Evolutionary conservation across 306 rosid genomes (phyloP).

Genomic region (Erythrophleum fordii): DNA sequence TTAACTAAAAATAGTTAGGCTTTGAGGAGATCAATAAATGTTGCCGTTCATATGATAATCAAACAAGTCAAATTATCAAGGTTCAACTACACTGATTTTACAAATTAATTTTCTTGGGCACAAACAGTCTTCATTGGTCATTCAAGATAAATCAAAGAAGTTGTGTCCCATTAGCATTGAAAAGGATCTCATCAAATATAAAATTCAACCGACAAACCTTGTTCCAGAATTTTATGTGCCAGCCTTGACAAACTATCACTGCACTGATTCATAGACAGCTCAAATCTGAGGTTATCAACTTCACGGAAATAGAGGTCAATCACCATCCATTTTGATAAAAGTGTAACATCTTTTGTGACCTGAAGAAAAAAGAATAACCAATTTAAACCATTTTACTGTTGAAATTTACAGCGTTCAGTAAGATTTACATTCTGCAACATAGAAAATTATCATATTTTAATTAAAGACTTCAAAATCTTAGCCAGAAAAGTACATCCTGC

Average conservation of each 20-base stretch:
- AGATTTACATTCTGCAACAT: not conserved
- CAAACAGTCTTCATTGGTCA: constrained; percentile 19
- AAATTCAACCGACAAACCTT: constrained; percentile 54
- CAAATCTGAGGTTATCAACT: constrained; percentile 86
- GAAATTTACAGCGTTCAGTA: constrained; percentile 2
- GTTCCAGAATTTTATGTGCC: constrained; percentile 78
- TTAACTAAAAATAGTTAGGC: constrained; percentile 7
- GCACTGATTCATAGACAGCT: constrained; percentile 90
- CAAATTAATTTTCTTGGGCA: constrained; percentile 18
- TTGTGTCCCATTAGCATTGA: constrained; percentile 26
- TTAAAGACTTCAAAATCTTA: constrained; percentile 13
- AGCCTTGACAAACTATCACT: constrained; percentile 64
- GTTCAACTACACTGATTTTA: constrained; percentile 17
- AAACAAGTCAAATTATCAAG: not conserved
- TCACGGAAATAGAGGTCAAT: constrained; percentile 87
- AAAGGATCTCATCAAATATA: constrained; percentile 28
- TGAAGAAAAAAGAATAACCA: constrained; percentile 43
- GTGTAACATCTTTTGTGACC: constrained; percentile 91
- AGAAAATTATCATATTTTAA: constrained; percentile 29
- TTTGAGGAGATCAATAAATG: not conserved
- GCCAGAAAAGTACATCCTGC: not conserved
- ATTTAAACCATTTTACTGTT: constrained; percentile 7
- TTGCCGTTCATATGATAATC: not conserved
- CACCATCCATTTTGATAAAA: constrained; percentile 94
- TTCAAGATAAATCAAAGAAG: constrained; percentile 12